Base-by-base conservation (phyloP, 78 protist species). In the Trichosphaerium sp. region DNA sequence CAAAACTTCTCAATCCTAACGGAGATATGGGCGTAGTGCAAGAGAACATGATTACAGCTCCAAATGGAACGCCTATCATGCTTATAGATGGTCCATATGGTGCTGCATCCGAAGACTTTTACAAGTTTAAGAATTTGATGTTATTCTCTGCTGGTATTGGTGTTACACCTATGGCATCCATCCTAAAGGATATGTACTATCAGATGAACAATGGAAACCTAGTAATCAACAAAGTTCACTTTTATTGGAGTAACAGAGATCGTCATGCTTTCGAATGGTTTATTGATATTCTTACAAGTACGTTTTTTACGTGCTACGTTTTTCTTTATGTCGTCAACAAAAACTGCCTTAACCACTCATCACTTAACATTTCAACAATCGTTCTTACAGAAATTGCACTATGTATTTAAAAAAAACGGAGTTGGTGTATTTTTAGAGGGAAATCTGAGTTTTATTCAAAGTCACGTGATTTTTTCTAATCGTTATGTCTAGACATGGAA, bases 1-100 rank as follows among this genome's bases (percentile, higher is more conserved):
- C 77, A 10, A 61, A 74, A 7, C 42, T 78, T 31, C 23, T 78
- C 55, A 78, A 78, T 31, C 84, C 84, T 23, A 77, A 78, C 25
- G 70, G 64, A 31, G 70, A 51, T 23, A 3, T 78, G 0, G 84
- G 84, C 14, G 54, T 78, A 15, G 75, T 78, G 31, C 84, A 78
- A 43, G 84, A 78, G 41, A 78, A 78, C 34, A 65, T 78, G 14
- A 64, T 78, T 35, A 59, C 63, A 25, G 60, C 84, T 12, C 84
- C 86, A 26, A 68, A 80, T 58, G 90, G 86, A n/a, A 65, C 60
- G 18, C 58, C 71, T 32, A 66, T 47, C 26, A 25, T 87, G n/a
- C 38, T 75, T 48, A 73, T 91, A 26, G 96, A 91, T n/a, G 96
- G 96, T 12, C 92, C 92, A 35, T 87, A 82, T 62, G 96, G 96